Base-by-base conservation (phyloP, 495 filamentous ascomycete species). In the Niebla homalea region DNA sequence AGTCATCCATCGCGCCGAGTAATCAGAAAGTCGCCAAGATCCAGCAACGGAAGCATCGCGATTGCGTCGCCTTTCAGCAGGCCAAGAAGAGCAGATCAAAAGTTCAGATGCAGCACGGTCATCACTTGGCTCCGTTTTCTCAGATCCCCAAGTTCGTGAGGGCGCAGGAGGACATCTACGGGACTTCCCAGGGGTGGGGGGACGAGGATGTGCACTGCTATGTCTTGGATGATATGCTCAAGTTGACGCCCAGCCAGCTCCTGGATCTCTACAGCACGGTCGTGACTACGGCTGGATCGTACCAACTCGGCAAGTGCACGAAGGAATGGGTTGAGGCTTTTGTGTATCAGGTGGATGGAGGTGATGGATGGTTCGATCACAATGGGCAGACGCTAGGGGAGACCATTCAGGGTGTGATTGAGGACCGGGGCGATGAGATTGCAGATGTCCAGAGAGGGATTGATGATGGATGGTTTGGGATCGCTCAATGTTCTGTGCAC, bases 141-240 rank as follows among this genome's bases (percentile, higher is more conserved):
- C 40, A 55, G 20, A 46, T 41, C n/a, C 36, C 19, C 11, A 56
- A 45, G 46, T 67, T 61, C 20, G 60, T 48, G 43, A 36, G 35
- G 21, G 37, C 54, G 50, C 47, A 58, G 40, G 61, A 69, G 43
- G 65, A 69, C 16, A 57, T 65, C n/a, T 65, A 66, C 40, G 67
- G 71, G 14, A 60, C 64, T n/a, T 62, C 50, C 12, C 70, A 75
- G 55, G 78, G 77, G 39, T 82, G 78, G 78, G 78, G 78, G 25
- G 77, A 81, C 53, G 77, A 79, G 49, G 75, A 80, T 37, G 63
- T 65, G 36, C 77, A 81, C 47, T 80, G 81, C 60, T 81, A 81
- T 51, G 67, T 80, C 18, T 69, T 82, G 21, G 75, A 81, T 59
- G 78, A 81, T 53, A 80, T 82, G 78, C 65, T 81, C 62, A 81